Evolutionary conservation across 169 alveolate species (phyloP).

Genomic region (Plasmodium gonderi): DNA sequence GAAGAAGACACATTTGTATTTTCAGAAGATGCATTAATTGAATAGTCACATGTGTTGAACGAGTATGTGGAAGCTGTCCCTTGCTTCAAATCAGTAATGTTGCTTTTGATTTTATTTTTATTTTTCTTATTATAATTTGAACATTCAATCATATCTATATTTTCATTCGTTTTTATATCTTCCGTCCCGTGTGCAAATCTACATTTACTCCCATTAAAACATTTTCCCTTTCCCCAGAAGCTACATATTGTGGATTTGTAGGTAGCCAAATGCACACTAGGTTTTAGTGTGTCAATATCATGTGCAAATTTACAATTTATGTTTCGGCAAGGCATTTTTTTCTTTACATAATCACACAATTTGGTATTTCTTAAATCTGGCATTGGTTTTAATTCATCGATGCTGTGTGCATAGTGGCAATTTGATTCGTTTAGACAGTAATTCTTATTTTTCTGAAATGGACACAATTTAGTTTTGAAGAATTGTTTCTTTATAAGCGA

Average conservation of each 20-base stretch:
- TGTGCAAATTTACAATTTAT: constrained; percentile 82
- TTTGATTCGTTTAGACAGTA: constrained; percentile 74
- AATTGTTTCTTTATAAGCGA: constrained; percentile 71
- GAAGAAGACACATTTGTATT: constrained; percentile 47
- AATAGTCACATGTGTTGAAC: constrained; percentile 56
- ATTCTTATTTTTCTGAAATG: constrained; percentile 71
- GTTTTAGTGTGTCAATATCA: constrained; percentile 75
- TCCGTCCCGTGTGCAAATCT: constrained; percentile 83
- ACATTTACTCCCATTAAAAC: constrained; percentile 81
- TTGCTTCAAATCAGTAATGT: constrained; percentile 26
- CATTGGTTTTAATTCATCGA: constrained; percentile 78
- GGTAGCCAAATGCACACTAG: constrained; percentile 80
- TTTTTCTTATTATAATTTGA: constrained; percentile 9
- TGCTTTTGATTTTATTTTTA: constrained; percentile 44
- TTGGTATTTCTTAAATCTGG: constrained; percentile 82
- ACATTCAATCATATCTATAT: neutral
- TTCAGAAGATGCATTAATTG: constrained; percentile 33
- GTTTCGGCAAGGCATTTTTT: constrained; percentile 49
- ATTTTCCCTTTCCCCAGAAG: constrained; percentile 82
- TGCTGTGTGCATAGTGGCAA: constrained; percentile 83
- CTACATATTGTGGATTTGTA: constrained; percentile 82
- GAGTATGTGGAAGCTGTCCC: constrained; percentile 66
- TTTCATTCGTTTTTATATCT: constrained; percentile 71
- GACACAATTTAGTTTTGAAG: constrained; percentile 75
- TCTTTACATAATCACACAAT: constrained; percentile 79